phyloP scores from a whole-genome alignment of 345 rosid species.

The Eucalyptus sp. region DNA sequence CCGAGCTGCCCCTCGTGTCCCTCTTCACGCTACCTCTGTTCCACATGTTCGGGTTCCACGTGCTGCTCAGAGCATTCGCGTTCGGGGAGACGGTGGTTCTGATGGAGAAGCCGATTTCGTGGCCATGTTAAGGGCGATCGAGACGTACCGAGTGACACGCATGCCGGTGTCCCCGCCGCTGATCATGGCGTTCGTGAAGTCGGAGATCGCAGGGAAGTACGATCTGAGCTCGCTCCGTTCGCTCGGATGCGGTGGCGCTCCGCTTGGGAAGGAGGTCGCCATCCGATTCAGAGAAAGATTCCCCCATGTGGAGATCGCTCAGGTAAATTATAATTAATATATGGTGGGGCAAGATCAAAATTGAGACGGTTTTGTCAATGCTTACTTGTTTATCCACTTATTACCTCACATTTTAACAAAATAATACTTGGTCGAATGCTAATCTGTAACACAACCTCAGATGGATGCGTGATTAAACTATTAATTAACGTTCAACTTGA shows the following conservation, averaged over 20 bases:
- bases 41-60: slow-evolving; percentile 31
- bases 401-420: background rate
- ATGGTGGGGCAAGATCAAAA: no score
- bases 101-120: slow-evolving; percentile 29
- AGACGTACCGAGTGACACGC: slow-evolving; percentile 38
- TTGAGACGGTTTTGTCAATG: background rate
- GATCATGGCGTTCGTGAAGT: slow-evolving; percentile 50
- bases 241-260: slow-evolving; percentile 71
- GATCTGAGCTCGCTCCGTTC: slow-evolving; percentile 47
- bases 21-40: slow-evolving; percentile 38
- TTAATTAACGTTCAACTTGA: background rate
- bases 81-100: slow-evolving; percentile 26
- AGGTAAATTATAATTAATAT: slow-evolving; percentile 17
- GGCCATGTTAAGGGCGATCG: slow-evolving; percentile 18
- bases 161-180: slow-evolving; percentile 84
- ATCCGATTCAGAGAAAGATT: slow-evolving; percentile 52
- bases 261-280: slow-evolving; percentile 67
- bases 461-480: background rate
- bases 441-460: background rate
- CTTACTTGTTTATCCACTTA: background rate
- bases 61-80: slow-evolving; percentile 13
- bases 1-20: slow-evolving; percentile 23
- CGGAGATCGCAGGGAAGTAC: slow-evolving; percentile 49
- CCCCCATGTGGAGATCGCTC: slow-evolving; percentile 46
- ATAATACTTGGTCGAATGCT: background rate